A percentile compares a stretch with the other conserved stretches of the same genome.
Evolutionary conservation across 805 yeast species (phyloP).

Genomic region (Zygosaccharomyces siamensis): DNA sequence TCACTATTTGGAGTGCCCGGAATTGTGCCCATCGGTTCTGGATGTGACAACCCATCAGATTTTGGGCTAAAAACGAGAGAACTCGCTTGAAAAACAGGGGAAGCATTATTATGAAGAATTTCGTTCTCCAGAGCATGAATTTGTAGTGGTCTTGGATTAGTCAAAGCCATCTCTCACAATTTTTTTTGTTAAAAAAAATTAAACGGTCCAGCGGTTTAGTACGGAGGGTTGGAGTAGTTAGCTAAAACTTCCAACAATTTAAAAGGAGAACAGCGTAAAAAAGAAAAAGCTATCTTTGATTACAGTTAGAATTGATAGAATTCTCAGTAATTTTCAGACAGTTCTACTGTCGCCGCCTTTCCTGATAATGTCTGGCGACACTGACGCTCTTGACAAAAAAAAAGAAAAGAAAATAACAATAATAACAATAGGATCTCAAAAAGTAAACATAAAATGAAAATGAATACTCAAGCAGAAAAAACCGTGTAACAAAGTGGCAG

Average conservation of each 20-base stretch:
- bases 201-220: not conserved
- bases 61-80: conserved; percentile 21
- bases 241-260: conserved; percentile 19
- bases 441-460: not conserved
- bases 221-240: conserved; percentile 16
- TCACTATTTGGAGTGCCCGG: conserved; percentile 21
- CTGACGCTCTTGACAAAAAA: conserved; percentile 3
- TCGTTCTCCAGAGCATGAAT: conserved; percentile 42
- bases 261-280: not conserved
- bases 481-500: not conserved
- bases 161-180: conserved; percentile 48
- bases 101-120: conserved; percentile 30
- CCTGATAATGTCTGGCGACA: conserved; percentile 2
- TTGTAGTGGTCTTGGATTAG: conserved; percentile 60
- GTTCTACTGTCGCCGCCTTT: conserved; percentile 5
- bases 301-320: not conserved
- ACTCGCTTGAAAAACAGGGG: conserved; percentile 33
- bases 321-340: not conserved
- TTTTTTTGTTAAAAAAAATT: conserved; percentile 6
- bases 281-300: not conserved
- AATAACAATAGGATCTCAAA: not conserved
- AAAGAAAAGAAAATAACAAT: conserved; percentile 4
- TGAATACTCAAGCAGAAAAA: not conserved
- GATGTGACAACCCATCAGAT: conserved; percentile 14
- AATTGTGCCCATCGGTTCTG: conserved; percentile 17